Evolutionary conservation across 2,329 filamentous ascomycete species (phyloP), one percentile per base, ranked within the genome.

Genomic region (Chlorencoelia australis): DNA sequence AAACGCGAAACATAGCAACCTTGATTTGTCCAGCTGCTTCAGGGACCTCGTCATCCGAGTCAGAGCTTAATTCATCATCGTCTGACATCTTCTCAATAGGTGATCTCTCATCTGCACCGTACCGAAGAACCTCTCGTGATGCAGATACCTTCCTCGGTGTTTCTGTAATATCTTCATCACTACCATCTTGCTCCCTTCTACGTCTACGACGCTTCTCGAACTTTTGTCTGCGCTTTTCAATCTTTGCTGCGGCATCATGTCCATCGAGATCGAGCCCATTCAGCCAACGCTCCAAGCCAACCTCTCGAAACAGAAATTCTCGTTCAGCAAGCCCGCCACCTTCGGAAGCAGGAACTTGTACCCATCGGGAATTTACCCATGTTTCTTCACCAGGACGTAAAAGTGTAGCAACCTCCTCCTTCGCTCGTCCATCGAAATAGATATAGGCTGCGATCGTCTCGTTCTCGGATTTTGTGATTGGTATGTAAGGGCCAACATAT

Each of bases 401-500:
- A 39, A 98, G 67, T 9, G 91, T 98, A 35, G 91, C 91, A 3
- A 98, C 93, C 63, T 98, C 91, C 59, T 98, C 91, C 60, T 98
- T 98, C 42, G 75, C 74, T 44, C 91, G 73, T 13, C 91, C 91
- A 60, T 98, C 91, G 56, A 98, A 98, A 65, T 98, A 98, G 51
- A 98, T 96, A 60, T 98, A 98, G 24, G 89, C 91, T 20, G 91
- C 91, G 51, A 98, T 89, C 10, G 91, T 98, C 65, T 98, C 91
- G 60, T 95, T 94, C 39, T 86, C 81, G 20, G 85, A 94, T 43
- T 83, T 80, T 14, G 91, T 96, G 64, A 95, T 77, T 35, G 91
- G 85, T 45, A 89, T 82, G 62, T 98, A 98, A 1, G 89, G 86
- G 37, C 73, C 77, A 44, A 95, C 71, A n/a, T 68, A 61, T 46